phyloP scores from a whole-genome alignment of 768 basidiomycete genomes.

The Gelatoporia subvermispora region DNA sequence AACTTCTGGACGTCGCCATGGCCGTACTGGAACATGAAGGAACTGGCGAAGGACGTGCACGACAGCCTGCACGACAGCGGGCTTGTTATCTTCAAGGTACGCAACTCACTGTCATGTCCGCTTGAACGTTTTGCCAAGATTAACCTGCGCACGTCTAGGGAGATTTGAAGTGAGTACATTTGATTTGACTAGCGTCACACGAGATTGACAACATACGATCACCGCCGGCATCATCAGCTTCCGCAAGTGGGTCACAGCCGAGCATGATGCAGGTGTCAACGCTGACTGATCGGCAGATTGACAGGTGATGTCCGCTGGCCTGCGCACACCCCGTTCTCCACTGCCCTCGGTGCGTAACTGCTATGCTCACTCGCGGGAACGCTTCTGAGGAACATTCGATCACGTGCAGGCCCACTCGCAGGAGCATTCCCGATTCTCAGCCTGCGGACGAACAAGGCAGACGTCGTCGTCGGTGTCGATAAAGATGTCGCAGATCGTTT shows the following conservation, averaged over 20 bases:
- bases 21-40: constrained; percentile 73
- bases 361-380: neutral
- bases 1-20: constrained; percentile 73
- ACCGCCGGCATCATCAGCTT: constrained; percentile 41
- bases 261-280: neutral
- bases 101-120: constrained; percentile 53
- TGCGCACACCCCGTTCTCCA: constrained; percentile 65
- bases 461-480: constrained; percentile 82
- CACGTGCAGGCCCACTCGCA: constrained; percentile 59
- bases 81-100: constrained; percentile 82
- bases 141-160: neutral
- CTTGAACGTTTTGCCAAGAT: constrained; percentile 71
- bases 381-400: neutral
- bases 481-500: constrained; percentile 64
- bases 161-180: neutral
- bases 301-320: constrained; percentile 90
- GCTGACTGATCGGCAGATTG: constrained; percentile 45
- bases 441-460: constrained; percentile 91
- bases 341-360: constrained; percentile 55
- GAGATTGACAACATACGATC: neutral
- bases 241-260: constrained; percentile 59
- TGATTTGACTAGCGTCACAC: too few relatives aligned
- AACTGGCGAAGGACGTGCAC: constrained; percentile 47
- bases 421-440: constrained; percentile 80
- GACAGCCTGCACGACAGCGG: constrained; percentile 45